Evolutionary conservation across 2,329 filamentous ascomycete genomes (phyloP).

Genomic region (Calonectria honghensis): DNA sequence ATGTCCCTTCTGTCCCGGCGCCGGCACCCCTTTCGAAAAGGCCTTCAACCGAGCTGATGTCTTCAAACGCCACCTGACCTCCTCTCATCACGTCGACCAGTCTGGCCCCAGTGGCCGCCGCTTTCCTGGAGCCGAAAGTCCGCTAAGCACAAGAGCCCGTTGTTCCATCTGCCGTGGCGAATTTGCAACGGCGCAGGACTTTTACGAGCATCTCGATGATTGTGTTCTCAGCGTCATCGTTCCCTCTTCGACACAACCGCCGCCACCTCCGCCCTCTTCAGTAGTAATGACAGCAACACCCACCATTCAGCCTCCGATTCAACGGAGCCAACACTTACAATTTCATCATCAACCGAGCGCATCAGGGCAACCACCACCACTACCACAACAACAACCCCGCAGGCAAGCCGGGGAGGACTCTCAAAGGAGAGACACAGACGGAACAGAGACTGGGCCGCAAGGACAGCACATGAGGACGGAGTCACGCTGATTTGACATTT

Average conservation of each 20-base stretch:
- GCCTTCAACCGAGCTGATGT: conserved; percentile 97
- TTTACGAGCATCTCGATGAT: conserved; percentile 94
- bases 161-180: conserved; percentile 91
- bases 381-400: neutral
- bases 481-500: conserved; percentile 35
- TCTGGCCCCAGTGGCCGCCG: conserved; percentile 86
- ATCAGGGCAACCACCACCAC: neutral
- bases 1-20: conserved; percentile 95
- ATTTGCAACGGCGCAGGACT: conserved; percentile 93
- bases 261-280: conserved; percentile 25
- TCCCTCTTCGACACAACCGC: conserved; percentile 54
- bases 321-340: conserved; percentile 17
- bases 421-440: conserved; percentile 34
- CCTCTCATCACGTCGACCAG: conserved; percentile 95
- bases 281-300: conserved; percentile 11
- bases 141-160: conserved; percentile 78
- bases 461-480: conserved; percentile 41
- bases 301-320: neutral
- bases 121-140: conserved; percentile 46
- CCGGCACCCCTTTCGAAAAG: conserved; percentile 91
- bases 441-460: conserved; percentile 42
- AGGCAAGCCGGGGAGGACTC: conserved; percentile 21
- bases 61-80: conserved; percentile 96
- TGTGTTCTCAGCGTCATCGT: conserved; percentile 77
- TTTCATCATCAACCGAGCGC: conserved; percentile 26